These are phyloP conservation scores for Claviceps spartinae DNA, from an alignment of 2,329 filamentous ascomycete species.

Conservation along the genomic window DNA sequence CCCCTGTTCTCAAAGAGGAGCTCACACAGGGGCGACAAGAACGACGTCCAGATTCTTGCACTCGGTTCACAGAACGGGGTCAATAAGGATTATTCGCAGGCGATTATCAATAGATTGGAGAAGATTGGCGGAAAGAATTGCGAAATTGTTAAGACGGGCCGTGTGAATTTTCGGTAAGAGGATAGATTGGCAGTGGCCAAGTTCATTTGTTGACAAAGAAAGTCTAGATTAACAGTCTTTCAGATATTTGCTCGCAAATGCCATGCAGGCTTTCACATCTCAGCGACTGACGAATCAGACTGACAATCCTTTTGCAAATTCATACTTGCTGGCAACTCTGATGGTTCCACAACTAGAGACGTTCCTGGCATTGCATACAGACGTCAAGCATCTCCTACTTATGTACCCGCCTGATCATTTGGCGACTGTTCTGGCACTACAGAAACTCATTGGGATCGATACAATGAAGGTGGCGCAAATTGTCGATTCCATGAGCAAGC, in stretches of 20 bases:
- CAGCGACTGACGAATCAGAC: constrained; percentile 36
- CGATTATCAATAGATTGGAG: constrained; percentile 39
- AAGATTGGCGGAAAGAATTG: constrained; percentile 37
- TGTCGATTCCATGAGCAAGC: constrained; percentile 28
- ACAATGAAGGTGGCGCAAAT: constrained; percentile 47
- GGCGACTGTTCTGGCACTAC: constrained; percentile 41
- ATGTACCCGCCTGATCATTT: constrained; percentile 46
- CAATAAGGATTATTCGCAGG: constrained; percentile 32
- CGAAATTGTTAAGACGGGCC: constrained; percentile 37
- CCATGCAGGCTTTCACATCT: constrained; percentile 43
- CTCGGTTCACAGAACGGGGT: constrained; percentile 44
- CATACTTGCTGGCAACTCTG: constrained; percentile 40
- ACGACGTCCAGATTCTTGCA: constrained; percentile 45
- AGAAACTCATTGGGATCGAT: constrained; percentile 41
- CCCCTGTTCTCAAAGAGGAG: constrained; percentile 32
- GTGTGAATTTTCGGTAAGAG: constrained; percentile 46
- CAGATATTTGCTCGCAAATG: constrained; percentile 47
- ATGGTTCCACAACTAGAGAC: constrained; percentile 48
- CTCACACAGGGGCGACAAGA: constrained; percentile 17
- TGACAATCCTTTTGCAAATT: constrained; percentile 41
- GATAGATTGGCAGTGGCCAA: background rate
- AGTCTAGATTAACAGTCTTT: background rate
- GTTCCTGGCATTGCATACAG: constrained; percentile 39
- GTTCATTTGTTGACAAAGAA: background rate
- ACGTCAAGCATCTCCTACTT: constrained; percentile 42